These are phyloP conservation scores for Racocetra persica DNA, from an alignment of 371 early-diverging fungal genomes.

Conservation along the genomic window DNA sequence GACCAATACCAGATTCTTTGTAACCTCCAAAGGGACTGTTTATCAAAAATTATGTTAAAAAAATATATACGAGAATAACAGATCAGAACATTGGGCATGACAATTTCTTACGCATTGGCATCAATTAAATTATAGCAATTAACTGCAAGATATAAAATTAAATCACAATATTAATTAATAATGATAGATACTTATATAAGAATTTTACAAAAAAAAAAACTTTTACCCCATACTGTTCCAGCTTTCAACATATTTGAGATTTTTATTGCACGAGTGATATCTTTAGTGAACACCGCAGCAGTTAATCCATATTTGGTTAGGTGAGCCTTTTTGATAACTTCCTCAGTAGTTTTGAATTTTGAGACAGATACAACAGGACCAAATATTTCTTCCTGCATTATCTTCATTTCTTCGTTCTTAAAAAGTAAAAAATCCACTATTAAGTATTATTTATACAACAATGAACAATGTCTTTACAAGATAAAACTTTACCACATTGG, in stretches of 20 bases:
- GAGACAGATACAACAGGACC: conserved; percentile 88
- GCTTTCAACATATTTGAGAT: conserved; percentile 72
- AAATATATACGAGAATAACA: not conserved
- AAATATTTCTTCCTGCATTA: conserved; percentile 90
- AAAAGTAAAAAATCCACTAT: not conserved
- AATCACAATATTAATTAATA: not conserved
- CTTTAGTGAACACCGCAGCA: conserved; percentile 83
- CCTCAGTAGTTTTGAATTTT: conserved; percentile 78
- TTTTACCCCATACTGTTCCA: conserved; percentile 87
- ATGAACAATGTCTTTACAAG: not conserved
- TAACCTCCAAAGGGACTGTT: conserved; percentile 46
- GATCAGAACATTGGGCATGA: not conserved
- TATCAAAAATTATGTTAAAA: not conserved
- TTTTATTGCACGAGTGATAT: conserved; percentile 69
- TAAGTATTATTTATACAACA: not conserved
- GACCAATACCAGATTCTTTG: too few relatives aligned
- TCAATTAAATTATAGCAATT: conserved; percentile 26
- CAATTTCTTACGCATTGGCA: not conserved
- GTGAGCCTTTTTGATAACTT: conserved; percentile 80
- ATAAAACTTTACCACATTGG: conserved; percentile 56
- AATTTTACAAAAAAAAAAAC: conserved; percentile 38
- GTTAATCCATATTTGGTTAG: conserved; percentile 85
- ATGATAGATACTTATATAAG: not conserved
- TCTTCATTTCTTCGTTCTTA: conserved; percentile 59
- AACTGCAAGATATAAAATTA: not conserved